A percentile compares a stretch with the other conserved stretches of the same genome.
phyloP scores from a whole-genome alignment of 1,284 basidiomycete species.

The Cystobasidium slooffiae region DNA sequence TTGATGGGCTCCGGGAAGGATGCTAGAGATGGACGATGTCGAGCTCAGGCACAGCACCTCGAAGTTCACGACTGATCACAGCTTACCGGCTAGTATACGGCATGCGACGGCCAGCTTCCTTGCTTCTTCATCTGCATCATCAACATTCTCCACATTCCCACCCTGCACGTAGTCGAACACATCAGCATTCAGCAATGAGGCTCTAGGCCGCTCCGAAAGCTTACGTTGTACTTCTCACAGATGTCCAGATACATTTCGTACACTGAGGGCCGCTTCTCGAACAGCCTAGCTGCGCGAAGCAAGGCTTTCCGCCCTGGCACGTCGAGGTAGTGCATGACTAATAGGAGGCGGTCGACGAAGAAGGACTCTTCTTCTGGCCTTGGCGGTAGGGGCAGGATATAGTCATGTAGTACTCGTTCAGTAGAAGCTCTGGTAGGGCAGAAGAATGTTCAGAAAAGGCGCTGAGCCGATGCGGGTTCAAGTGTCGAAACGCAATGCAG shows the following conservation, averaged over 20 bases:
- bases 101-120: slow-evolving; percentile 60
- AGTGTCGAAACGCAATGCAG: background rate
- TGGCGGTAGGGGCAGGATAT: slow-evolving; percentile 80
- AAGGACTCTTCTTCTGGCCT: slow-evolving; percentile 70
- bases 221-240: slow-evolving; percentile 78
- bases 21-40: slow-evolving; percentile 55
- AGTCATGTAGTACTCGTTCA: slow-evolving; percentile 70
- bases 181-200: background rate
- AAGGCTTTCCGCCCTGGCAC: slow-evolving; percentile 66
- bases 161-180: slow-evolving; percentile 63
- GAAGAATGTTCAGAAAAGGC: background rate
- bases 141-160: slow-evolving; percentile 79
- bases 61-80: background rate
- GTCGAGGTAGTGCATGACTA: slow-evolving; percentile 73
- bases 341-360: slow-evolving; percentile 83
- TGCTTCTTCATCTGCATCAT: slow-evolving; percentile 66
- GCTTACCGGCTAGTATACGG: slow-evolving; percentile 67
- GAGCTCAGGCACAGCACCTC: slow-evolving; percentile 42
- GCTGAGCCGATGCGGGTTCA: background rate
- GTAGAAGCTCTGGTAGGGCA: slow-evolving; percentile 62
- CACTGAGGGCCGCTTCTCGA: slow-evolving; percentile 67
- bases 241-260: slow-evolving; percentile 69
- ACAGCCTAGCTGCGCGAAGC: slow-evolving; percentile 68
- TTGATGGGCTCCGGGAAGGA: slow-evolving; percentile 73
- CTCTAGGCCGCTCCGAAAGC: slow-evolving; percentile 51